Base-by-base conservation (phyloP, 306 rosid species). In the Vicia villosa region DNA sequence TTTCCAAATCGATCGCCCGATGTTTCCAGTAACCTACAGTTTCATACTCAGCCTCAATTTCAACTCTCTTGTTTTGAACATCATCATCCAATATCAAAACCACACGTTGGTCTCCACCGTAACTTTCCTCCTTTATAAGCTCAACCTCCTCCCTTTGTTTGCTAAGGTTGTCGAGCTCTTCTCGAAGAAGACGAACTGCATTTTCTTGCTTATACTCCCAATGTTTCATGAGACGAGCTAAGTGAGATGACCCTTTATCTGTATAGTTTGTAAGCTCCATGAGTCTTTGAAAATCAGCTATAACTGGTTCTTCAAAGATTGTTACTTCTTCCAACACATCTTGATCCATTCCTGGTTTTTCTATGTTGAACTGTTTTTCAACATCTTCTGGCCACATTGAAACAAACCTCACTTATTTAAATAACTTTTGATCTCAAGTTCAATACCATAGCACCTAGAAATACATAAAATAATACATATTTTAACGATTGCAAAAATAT, bases 151-250 rank as follows among this genome's bases (percentile, higher is more conserved):
- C 47, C 65, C 84, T 83, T 58, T 91, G 99, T 63, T 82, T 86
- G 85, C 81, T 87, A 15, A 95, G 84, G 58, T 66, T 91, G 86
- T 89, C 95, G 1, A 91, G 86, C 68, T 95, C 99, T 85, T 95
- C 96, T 64, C 76, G 77, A 6, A 95, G 91, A 60, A 91, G 97
- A 8, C 96, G 89, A 1, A 84, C 96, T 0, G 80, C 99, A 3
- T 95, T 91, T 34, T 96, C 96, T 63, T 95, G 97, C 84, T 86
- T 89, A 56, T 91, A 87, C 76, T 91, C 96, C 99, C 96, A 91
- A 72, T 86, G 84, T 69, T 95, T 83, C 72, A 84, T 83, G 17
- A 95, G 92, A 69, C 77, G 77, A 0, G 93, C 86, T 30, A 95
- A 51, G 72, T 95, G 99, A 47, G 89, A 89, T 19, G 97, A 86